These are phyloP conservation scores for Naegleria fowleri DNA, from an alignment of 208 protist species.

Conservation along the genomic window DNA sequence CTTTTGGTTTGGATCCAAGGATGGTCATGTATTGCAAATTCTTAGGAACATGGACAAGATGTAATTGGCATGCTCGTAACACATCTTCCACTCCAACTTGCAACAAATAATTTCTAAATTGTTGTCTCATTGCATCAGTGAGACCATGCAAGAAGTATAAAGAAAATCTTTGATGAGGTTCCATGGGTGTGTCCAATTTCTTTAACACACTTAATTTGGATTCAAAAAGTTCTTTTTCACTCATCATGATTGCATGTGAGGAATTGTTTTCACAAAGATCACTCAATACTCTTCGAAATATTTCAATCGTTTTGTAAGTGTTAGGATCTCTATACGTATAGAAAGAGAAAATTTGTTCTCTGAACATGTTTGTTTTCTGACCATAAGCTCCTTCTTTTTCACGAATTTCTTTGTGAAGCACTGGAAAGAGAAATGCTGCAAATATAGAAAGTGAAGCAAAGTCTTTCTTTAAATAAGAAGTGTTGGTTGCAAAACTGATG, in stretches of 20 bases:
- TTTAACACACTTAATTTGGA: constrained; percentile 17
- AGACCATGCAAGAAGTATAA: not conserved
- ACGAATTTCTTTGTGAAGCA: constrained; percentile 18
- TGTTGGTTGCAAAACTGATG: not conserved
- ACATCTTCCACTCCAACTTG: not conserved
- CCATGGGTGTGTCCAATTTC: not conserved
- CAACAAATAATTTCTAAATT: not conserved
- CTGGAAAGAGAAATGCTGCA: not conserved
- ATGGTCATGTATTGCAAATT: not conserved
- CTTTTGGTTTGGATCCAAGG: not conserved
- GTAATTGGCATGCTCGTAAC: not conserved
- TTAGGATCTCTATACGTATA: constrained; percentile 23
- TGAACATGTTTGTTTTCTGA: not conserved
- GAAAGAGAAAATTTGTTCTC: not conserved
- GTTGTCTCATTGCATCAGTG: constrained; percentile 18
- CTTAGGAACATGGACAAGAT: not conserved
- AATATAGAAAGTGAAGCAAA: not conserved
- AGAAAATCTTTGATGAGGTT: not conserved
- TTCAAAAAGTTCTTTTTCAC: constrained; percentile 18
- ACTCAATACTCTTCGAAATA: not conserved
- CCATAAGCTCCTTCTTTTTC: constrained; percentile 34
- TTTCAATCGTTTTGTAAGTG: not conserved
- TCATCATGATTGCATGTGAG: not conserved
- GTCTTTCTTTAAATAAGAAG: not conserved
- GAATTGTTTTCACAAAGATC: not conserved